Evolutionary conservation across 331 rosid genomes (phyloP).

Genomic region (Saraca asoca): DNA sequence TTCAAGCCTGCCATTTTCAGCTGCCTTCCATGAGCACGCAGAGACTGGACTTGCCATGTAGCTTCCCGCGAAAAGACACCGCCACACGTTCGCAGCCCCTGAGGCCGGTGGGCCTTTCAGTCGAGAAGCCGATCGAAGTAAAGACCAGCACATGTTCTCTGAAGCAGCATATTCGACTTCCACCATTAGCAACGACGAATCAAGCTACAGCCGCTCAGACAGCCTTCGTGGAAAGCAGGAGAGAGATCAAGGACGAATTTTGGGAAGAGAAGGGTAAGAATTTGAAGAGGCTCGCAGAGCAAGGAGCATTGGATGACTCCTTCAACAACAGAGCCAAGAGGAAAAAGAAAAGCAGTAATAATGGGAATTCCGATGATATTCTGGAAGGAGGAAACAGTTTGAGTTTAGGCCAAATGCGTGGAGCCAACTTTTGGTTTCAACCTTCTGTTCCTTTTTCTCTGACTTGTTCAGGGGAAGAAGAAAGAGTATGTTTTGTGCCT

Average conservation of each 20-base stretch:
- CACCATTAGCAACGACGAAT: slow-evolving; percentile 60
- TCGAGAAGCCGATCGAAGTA: slow-evolving; percentile 63
- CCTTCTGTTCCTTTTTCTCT: slow-evolving; percentile 56
- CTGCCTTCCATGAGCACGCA: slow-evolving; percentile 92
- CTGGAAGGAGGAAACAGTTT: slow-evolving; percentile 35
- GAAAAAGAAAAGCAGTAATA: slow-evolving; percentile 51
- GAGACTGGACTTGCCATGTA: slow-evolving; percentile 88
- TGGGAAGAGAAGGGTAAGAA: slow-evolving; percentile 58
- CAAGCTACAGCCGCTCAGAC: slow-evolving; percentile 30
- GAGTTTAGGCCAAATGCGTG: slow-evolving; percentile 59
- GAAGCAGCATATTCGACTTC: slow-evolving; percentile 80
- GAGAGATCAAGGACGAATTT: slow-evolving; percentile 51
- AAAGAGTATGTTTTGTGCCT: slow-evolving; percentile 70
- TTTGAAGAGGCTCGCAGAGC: slow-evolving; percentile 80
- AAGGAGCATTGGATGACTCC: slow-evolving; percentile 47
- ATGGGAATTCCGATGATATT: slow-evolving; percentile 37
- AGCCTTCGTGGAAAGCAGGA: slow-evolving; percentile 40
- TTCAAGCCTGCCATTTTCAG: slow-evolving; percentile 88
- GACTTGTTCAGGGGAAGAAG: slow-evolving; percentile 64
- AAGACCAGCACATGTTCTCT: slow-evolving; percentile 61
- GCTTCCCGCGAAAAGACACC: slow-evolving; percentile 75
- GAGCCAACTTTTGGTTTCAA: slow-evolving; percentile 47
- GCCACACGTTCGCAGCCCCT: slow-evolving; percentile 65
- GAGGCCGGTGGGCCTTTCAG: slow-evolving; percentile 68
- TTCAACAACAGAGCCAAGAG: slow-evolving; percentile 69